Percentiles rank a stretch among this genome's conserved stretches.
Conservation (phyloP, 768 basidiomycete genomes). For the Neoboletus subvelutipes region DNA sequence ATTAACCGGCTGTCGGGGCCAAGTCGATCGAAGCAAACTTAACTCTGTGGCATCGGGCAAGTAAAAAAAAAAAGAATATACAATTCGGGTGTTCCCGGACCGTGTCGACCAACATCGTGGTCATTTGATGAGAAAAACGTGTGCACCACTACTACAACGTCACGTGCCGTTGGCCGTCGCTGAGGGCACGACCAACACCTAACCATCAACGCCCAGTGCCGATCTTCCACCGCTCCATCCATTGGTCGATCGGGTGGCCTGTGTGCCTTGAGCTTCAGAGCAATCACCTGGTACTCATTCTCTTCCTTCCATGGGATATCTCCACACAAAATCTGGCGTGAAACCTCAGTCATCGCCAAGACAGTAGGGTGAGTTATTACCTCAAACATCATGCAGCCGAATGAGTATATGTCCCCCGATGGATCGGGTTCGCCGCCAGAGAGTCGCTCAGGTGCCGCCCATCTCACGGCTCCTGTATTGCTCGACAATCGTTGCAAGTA, state of each 20-base stretch:
- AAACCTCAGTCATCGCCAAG: too few species aligned
- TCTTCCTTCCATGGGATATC: constrained; percentile 6
- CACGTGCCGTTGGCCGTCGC: background rate
- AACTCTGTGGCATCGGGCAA: too few species aligned
- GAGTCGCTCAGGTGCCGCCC: too few species aligned
- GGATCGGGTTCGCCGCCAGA: background rate
- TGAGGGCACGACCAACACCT: background rate
- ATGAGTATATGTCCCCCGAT: constrained; percentile 1
- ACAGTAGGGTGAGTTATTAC: too few species aligned
- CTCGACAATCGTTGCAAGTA: too few species aligned
- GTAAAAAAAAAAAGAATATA: background rate
- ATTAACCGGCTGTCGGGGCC: too few species aligned
- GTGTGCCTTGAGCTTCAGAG: background rate
- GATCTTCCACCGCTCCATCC: background rate
- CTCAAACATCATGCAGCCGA: background rate
- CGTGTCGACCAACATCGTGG: background rate
- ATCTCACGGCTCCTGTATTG: too few species aligned
- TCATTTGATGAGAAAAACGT: background rate
- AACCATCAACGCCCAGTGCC: constrained; percentile 4
- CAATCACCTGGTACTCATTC: background rate
- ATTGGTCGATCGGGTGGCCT: background rate
- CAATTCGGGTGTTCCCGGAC: background rate
- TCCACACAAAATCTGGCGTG: background rate
- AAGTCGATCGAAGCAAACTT: too few species aligned
- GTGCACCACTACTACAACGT: background rate